These are phyloP conservation scores for Candida ascalaphidarum DNA, from an alignment of 805 yeast genomes.

Conservation along the genomic window DNA sequence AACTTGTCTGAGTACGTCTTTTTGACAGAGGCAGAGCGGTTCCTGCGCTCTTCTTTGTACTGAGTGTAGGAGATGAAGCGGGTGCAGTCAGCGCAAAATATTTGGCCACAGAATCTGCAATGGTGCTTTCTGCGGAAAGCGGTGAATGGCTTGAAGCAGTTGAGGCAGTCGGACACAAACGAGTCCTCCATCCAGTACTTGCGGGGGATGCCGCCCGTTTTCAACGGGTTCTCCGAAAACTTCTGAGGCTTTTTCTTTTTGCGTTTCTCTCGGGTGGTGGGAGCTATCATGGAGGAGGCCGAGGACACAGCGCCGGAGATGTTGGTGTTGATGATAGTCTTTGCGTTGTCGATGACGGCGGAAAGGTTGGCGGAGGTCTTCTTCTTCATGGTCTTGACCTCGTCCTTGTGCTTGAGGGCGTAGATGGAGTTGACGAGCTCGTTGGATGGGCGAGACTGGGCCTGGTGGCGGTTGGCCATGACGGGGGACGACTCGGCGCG, in stretches of 20 bases:
- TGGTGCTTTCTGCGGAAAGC: conserved; percentile 91
- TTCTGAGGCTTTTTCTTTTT: conserved; percentile 20
- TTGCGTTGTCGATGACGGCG: conserved; percentile 29
- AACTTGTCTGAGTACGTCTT: conserved; percentile 57
- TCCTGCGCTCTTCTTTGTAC: conserved; percentile 28
- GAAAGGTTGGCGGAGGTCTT: conserved; percentile 25
- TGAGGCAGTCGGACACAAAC: conserved; percentile 79
- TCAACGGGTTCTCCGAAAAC: conserved; percentile 32
- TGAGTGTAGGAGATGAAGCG: conserved; percentile 53
- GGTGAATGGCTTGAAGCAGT: conserved; percentile 71
- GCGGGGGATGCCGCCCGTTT: conserved; percentile 48
- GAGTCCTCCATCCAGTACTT: conserved; percentile 97
- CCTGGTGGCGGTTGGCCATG: conserved; percentile 14
- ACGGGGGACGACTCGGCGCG: conserved; percentile 19
- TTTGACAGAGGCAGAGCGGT: conserved; percentile 10
- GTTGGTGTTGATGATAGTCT: conserved; percentile 20
- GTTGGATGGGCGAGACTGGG: no score
- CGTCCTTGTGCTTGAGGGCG: conserved; percentile 14
- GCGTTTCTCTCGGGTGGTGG: conserved; percentile 8
- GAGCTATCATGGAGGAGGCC: conserved; percentile 22
- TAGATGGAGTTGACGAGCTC: conserved; percentile 5
- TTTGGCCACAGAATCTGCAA: conserved; percentile 93
- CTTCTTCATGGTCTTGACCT: conserved; percentile 7
- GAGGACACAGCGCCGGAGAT: conserved; percentile 16
- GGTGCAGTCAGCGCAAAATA: conserved; percentile 82